A percentile compares a stretch with the other conserved stretches of the same genome.
phyloP scores from a whole-genome alignment of 2,329 filamentous ascomycete genomes.

The Fonsecaea nubica region DNA sequence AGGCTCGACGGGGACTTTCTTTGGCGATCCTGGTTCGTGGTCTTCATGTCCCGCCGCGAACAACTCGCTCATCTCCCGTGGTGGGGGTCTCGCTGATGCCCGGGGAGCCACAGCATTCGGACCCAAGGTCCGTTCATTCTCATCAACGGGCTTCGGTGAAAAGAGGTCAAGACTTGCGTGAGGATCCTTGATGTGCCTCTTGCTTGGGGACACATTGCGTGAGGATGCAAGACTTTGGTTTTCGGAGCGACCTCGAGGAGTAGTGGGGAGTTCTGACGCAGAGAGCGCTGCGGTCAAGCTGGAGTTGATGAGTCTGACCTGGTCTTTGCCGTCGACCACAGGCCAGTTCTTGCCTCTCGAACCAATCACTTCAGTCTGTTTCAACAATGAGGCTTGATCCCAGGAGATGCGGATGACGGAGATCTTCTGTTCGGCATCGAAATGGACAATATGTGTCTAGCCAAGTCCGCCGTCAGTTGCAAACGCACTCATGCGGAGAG shows the following conservation, averaged over 20 bases:
- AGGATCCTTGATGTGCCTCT: conserved; percentile 53
- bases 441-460: conserved; percentile 86
- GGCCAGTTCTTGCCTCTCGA: conserved; percentile 92
- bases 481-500: neutral
- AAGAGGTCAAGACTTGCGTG: conserved; percentile 46
- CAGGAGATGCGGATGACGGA: conserved; percentile 86
- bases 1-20: conserved; percentile 37
- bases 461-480: conserved; percentile 22
- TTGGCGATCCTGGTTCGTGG: conserved; percentile 42
- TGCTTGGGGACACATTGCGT: conserved; percentile 46
- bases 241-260: conserved; percentile 34
- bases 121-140: conserved; percentile 49
- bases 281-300: conserved; percentile 47
- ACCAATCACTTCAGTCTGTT: conserved; percentile 92
- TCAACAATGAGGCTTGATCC: conserved; percentile 93
- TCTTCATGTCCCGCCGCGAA: conserved; percentile 59
- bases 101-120: conserved; percentile 71
- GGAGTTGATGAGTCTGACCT: conserved; percentile 75
- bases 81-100: conserved; percentile 73
- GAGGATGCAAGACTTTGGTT: conserved; percentile 30
- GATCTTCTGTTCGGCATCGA: conserved; percentile 79
- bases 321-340: conserved; percentile 84
- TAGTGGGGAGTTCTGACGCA: conserved; percentile 35
- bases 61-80: conserved; percentile 73
- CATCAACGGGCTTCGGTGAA: conserved; percentile 30